phyloP scores from a whole-genome alignment of 306 rosid genomes.

The apple (Malus domestica) region ASM211411v1 NC_041791.1:31674501-31675000 shows the following conservation, averaged over 20 bases:
- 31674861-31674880: background rate
- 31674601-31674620: background rate
- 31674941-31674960: conserved; percentile 42
- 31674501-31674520: background rate
- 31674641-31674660: background rate
- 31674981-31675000: conserved; percentile 69
- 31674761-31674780: background rate
- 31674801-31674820: background rate
- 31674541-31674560: background rate
- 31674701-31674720: background rate
- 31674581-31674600: background rate
- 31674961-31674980: conserved; percentile 72
- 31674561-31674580: background rate
- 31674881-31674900: background rate
- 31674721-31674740: background rate
- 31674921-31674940: conserved; percentile 8
- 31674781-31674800: background rate
- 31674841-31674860: background rate
- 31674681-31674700: background rate
- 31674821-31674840: background rate
- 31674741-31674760: background rate
- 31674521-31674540: background rate
- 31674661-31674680: background rate
- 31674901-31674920: background rate
- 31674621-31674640: background rate